These are phyloP conservation scores for Penicillium sp. DNA, from an alignment of 2,329 filamentous ascomycete species.

Conservation along the genomic window DNA sequence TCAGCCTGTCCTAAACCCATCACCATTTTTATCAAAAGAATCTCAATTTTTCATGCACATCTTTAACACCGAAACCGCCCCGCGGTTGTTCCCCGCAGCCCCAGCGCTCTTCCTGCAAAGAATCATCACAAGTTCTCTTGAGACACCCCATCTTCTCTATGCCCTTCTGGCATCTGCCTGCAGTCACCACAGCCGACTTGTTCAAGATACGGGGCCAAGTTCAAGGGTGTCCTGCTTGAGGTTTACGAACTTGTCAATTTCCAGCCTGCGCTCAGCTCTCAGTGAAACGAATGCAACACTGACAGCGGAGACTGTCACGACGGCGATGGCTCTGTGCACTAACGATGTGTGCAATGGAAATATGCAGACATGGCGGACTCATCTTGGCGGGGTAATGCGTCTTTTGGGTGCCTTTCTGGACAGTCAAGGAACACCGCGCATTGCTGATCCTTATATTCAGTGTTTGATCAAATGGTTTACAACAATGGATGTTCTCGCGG, in stretches of 20 bases:
- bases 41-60: constrained; percentile 27
- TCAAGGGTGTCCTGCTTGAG: constrained; percentile 20
- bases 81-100: constrained; percentile 28
- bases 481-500: constrained; percentile 28
- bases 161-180: constrained; percentile 28
- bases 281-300: constrained; percentile 9
- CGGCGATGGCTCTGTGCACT: constrained; percentile 32
- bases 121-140: constrained; percentile 23
- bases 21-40: constrained; percentile 20
- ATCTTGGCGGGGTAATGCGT: constrained; percentile 27
- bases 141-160: constrained; percentile 27
- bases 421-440: constrained; percentile 3
- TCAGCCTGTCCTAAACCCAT: constrained; percentile 17
- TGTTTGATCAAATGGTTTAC: constrained; percentile 32
- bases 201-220: constrained; percentile 13
- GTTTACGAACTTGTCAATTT: constrained; percentile 29
- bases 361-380: constrained; percentile 25
- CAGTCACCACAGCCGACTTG: constrained; percentile 30
- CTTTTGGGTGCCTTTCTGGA: constrained; percentile 20
- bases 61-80: constrained; percentile 26
- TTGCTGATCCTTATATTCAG: constrained; percentile 15
- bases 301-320: constrained; percentile 25
- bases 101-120: constrained; percentile 23
- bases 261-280: constrained; percentile 22
- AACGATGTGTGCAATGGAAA: constrained; percentile 37